phyloP scores from a whole-genome alignment of 352 stramenopile genomes.

The Globisporangium perplexum region DNA sequence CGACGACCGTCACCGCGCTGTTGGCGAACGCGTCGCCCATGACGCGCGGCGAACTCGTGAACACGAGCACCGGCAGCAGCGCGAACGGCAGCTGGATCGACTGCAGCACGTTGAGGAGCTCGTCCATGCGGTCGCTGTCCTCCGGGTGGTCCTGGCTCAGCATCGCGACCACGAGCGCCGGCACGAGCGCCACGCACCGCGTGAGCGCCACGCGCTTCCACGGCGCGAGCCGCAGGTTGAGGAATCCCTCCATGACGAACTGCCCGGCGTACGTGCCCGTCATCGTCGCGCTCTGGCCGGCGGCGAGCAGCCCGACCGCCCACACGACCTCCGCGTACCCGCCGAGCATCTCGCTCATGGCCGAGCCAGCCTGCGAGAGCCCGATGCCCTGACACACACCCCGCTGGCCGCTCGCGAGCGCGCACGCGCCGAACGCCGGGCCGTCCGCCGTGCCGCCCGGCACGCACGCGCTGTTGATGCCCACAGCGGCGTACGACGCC shows the following conservation, averaged over 20 bases:
- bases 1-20: conserved; percentile 27
- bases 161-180: conserved; percentile 83
- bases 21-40: conserved; percentile 80
- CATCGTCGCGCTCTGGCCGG: conserved; percentile 94
- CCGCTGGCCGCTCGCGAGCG: conserved; percentile 44
- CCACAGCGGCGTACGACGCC: conserved; percentile 30
- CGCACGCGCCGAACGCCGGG: conserved; percentile 45
- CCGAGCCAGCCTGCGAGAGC: conserved; percentile 74
- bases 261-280: conserved; percentile 96
- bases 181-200: conserved; percentile 89
- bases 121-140: conserved; percentile 84
- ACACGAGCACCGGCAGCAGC: conserved; percentile 84
- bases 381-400: conserved; percentile 87
- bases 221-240: conserved; percentile 87
- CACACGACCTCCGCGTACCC: conserved; percentile 87
- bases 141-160: conserved; percentile 75
- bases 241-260: conserved; percentile 97
- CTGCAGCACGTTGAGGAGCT: conserved; percentile 91
- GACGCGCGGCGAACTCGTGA: conserved; percentile 67
- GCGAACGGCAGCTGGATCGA: conserved; percentile 91
- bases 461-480: conserved; percentile 74
- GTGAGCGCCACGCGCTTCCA: conserved; percentile 81
- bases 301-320: conserved; percentile 92
- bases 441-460: conserved; percentile 40
- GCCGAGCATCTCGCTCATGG: conserved; percentile 79